Base-by-base conservation (phyloP, 306 rosid genomes). In the Prinsepia uniflora region DNA sequence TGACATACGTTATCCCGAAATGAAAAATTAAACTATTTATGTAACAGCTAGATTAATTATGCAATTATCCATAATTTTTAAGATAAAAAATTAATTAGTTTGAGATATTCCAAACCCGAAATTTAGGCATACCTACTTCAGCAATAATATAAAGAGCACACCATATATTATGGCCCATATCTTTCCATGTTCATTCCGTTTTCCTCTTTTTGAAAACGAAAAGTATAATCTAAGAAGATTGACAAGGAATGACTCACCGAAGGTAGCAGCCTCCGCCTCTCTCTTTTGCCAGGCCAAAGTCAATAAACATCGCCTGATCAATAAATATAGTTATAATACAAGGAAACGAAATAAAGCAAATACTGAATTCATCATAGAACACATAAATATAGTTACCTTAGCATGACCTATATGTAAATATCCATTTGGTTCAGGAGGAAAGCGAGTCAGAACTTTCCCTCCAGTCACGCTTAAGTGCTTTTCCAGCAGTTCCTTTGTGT, bases 351-450 rank as follows among this genome's bases (percentile, higher is more conserved):
- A n/a, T 61, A 44, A 62, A 40, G 72, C 13, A 48, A 8, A 78
- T 72, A 50, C 5, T 6, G 63, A 71, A 15, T 43, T 15, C 42
- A 62, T 61, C 46, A 61, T 56, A 49, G 63, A 65, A 39, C 54
- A 54, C 40, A 66, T 13, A 15, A 55, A 76, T 30, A 30, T 66
- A 57, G 64, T 63, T 73, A 86, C 99, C 97, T 95, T 95, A 64
- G 99, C 97, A 80, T 95, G 99, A 78, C 99, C 96, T 70, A 95
- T 95, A 82, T 95, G 99, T 56, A 95, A 84, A 87, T 83, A 95
- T 44, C 99, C 99, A 85, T 95, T 95, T 20, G 99, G 99, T 79
- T 95, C 99, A 48, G 99, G 99, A 65, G 99, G 99, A 86, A 95
- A 95, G 13, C 99, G 99, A 67, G 99, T 87, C 72, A 81, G 75